Percentiles rank a stretch among this genome's conserved stretches.
Evolutionary conservation across 441 rosid genomes (phyloP).

Genomic region (Corymbia citriodora): DNA sequence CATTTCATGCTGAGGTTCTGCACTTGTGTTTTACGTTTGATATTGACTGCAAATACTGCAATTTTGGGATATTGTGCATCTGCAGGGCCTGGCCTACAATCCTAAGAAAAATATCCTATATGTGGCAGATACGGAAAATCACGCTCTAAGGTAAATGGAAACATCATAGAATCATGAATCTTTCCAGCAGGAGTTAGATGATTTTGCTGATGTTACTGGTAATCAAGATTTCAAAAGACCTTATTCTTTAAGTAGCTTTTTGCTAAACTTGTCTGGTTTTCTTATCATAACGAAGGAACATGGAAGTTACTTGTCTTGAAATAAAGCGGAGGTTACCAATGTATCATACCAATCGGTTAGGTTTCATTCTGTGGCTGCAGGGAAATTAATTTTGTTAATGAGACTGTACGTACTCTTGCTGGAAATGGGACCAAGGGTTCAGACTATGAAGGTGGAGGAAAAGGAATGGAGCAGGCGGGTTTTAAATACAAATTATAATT

Average conservation of each 20-base stretch:
- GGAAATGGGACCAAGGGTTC: conserved; percentile 97
- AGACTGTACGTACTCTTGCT: conserved; percentile 75
- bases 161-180: not conserved
- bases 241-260: not conserved
- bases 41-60: not conserved
- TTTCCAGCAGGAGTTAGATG: not conserved
- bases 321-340: not conserved
- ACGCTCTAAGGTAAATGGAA: conserved; percentile 71
- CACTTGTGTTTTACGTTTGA: not conserved
- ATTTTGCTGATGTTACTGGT: not conserved
- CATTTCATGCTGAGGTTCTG: not conserved
- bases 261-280: not conserved
- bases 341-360: not conserved
- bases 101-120: conserved; percentile 80
- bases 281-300: not conserved
- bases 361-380: conserved; percentile 23
- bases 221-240: not conserved
- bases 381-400: conserved; percentile 88
- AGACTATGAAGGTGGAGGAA: conserved; percentile 78
- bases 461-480: conserved; percentile 75
- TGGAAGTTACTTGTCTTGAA: not conserved
- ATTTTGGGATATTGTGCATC: conserved; percentile 14
- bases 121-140: conserved; percentile 96
- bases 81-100: conserved; percentile 90
- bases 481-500: not conserved